Base-by-base conservation (phyloP, 1,139 yeast species). In the Geotrichum bryndzae region DNA sequence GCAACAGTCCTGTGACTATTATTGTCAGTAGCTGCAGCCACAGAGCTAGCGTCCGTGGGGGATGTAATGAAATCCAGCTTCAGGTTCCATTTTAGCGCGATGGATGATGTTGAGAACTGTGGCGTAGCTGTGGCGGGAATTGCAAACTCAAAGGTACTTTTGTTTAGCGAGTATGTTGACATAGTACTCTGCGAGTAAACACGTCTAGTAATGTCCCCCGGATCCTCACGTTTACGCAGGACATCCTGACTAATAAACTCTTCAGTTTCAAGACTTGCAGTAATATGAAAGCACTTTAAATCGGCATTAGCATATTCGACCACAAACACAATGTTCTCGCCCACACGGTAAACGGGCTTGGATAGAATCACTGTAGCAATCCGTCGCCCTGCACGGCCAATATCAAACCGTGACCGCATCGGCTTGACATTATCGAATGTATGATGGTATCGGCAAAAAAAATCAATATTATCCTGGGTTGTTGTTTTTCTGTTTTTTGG, bases 121-220 rank as follows among this genome's bases (percentile, higher is more conserved):
- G 77, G 76, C 1, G 77, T 68, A 4, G 73, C 74, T 0, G 76
- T 70, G 1, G 76, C 70, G 3, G 77, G 77, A 18, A 74, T 72
- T 10, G 74, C 68, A 54, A 74, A 68, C 51, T 72, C 73, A 55
- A 74, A 66, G 38, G 68, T 68, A 10, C 67, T 62, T 56, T 65
- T 66, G 4, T 62, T 55, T 11, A 66, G 50, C 5, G 68, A 59
- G 56, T 68, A 70, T 3, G 70, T 66, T 10, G 71, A 66, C 54
- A 61, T 63, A 2, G 69, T 61, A 35, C 59, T 68, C 53, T 58
- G 69, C 25, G 63, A 68, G 60, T 54, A 68, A 38, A 55, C 67
- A 45, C 61, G 63, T 51, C 60, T 62, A 18, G 63, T 64, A 13
- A 63, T 41, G 41, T 62, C 63, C 54, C 54, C 48, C 3, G 35